These are phyloP conservation scores for Arthrobotrys sinensis DNA, from an alignment of 2,329 filamentous ascomycete species.

Conservation along the genomic window DNA sequence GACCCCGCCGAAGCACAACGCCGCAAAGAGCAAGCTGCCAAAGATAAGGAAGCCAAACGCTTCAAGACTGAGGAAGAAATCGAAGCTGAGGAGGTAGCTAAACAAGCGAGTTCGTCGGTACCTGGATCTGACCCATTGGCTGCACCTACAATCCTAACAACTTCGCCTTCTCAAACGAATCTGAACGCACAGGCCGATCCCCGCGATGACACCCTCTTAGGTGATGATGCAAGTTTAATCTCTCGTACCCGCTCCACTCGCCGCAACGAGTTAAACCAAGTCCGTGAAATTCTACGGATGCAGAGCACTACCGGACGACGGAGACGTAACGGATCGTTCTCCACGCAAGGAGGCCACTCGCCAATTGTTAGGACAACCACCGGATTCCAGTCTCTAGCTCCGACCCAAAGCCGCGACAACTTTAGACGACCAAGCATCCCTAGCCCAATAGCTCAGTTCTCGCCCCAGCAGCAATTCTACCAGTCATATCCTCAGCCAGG, in stretches of 20 bases:
- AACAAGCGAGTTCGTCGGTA: constrained; percentile 12
- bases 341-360: constrained; percentile 36
- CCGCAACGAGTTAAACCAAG: constrained; percentile 45
- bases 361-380: constrained; percentile 39
- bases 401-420: constrained; percentile 27
- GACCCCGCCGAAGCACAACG: constrained; percentile 77
- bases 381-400: constrained; percentile 43
- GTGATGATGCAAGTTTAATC: constrained; percentile 65
- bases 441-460: constrained; percentile 28
- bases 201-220: constrained; percentile 67
- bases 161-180: constrained; percentile 51
- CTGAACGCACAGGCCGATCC: constrained; percentile 44
- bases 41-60: constrained; percentile 76
- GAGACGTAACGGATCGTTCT: constrained; percentile 46
- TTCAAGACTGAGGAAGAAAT: constrained; percentile 61
- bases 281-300: constrained; percentile 57
- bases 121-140: constrained; percentile 10
- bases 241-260: constrained; percentile 64
- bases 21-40: constrained; percentile 75
- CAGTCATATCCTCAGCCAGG: constrained; percentile 22
- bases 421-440: constrained; percentile 38
- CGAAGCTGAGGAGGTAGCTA: constrained; percentile 39
- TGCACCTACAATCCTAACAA: constrained; percentile 52
- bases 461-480: constrained; percentile 17
- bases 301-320: constrained; percentile 59